phyloP scores from a whole-genome alignment of 1,284 basidiomycete species.

The Pholiota adiposa region DNA sequence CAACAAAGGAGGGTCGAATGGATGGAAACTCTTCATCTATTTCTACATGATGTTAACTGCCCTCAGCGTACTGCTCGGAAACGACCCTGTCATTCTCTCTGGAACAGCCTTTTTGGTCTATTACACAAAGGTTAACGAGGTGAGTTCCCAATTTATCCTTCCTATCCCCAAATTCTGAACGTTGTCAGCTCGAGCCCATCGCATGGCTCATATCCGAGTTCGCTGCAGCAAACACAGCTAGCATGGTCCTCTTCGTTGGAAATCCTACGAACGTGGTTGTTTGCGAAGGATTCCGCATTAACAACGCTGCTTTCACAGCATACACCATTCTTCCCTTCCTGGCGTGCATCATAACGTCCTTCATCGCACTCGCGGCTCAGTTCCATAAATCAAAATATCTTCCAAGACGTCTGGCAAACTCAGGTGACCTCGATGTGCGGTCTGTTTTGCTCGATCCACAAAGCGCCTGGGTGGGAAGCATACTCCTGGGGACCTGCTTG shows the following conservation, averaged over 20 bases:
- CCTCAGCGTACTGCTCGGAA: slow-evolving; percentile 84
- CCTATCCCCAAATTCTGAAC: background rate
- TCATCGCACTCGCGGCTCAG: slow-evolving; percentile 55
- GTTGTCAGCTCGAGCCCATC: slow-evolving; percentile 38
- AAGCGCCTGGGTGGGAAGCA: slow-evolving; percentile 55
- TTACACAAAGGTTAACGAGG: slow-evolving; percentile 69
- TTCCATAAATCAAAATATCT: slow-evolving; percentile 58
- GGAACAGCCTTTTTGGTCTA: slow-evolving; percentile 89
- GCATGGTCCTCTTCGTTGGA: slow-evolving; percentile 69
- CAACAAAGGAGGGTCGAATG: slow-evolving; percentile 73
- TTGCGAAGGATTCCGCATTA: slow-evolving; percentile 64
- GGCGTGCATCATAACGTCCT: slow-evolving; percentile 60
- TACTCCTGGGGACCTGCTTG: slow-evolving; percentile 53
- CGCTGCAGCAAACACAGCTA: slow-evolving; percentile 81
- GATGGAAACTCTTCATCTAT: slow-evolving; percentile 73
- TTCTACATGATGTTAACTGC: slow-evolving; percentile 84
- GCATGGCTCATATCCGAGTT: slow-evolving; percentile 62
- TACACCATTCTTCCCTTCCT: slow-evolving; percentile 76
- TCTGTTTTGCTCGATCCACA: slow-evolving; percentile 53
- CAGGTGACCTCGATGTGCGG: slow-evolving; percentile 45
- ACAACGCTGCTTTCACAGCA: slow-evolving; percentile 70
- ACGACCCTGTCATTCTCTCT: slow-evolving; percentile 80
- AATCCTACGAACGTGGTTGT: slow-evolving; percentile 78
- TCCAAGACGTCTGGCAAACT: slow-evolving; percentile 47
- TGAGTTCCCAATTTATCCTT: background rate